Evolutionary conservation across 2,329 filamentous ascomycete species (phyloP).

Genomic region (Penicillium italicum): DNA sequence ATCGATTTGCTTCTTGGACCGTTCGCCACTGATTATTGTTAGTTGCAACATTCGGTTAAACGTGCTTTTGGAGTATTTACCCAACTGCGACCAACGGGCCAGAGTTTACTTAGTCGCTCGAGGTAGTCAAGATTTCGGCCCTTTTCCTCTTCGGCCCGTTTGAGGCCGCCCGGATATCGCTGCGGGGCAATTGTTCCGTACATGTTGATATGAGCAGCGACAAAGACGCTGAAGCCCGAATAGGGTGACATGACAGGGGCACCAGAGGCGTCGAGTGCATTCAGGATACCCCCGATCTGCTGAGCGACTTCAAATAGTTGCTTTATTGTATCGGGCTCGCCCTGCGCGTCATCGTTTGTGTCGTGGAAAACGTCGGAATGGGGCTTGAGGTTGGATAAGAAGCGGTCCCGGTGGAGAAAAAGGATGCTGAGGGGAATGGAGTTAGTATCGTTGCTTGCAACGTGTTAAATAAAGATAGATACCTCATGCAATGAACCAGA

Average conservation of each 20-base stretch:
- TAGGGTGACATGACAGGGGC: slow-evolving; percentile 37
- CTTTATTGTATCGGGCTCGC: slow-evolving; percentile 26
- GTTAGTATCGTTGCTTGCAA: not conserved
- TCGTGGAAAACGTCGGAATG: slow-evolving; percentile 22
- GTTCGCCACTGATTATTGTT: slow-evolving; percentile 30
- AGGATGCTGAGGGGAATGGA: slow-evolving; percentile 23
- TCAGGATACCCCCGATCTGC: slow-evolving; percentile 31
- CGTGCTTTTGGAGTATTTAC: slow-evolving; percentile 13
- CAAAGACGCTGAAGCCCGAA: slow-evolving; percentile 38
- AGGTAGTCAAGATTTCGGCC: slow-evolving; percentile 32
- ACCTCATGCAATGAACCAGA: slow-evolving; percentile 39
- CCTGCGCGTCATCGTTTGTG: slow-evolving; percentile 13
- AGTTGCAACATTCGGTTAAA: not conserved
- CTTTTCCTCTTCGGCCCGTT: slow-evolving; percentile 33
- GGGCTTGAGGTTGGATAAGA: slow-evolving; percentile 32
- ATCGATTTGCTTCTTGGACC: slow-evolving; percentile 35
- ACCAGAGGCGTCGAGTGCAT: slow-evolving; percentile 30
- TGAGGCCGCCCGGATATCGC: slow-evolving; percentile 33
- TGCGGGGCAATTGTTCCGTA: slow-evolving; percentile 35
- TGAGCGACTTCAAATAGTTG: slow-evolving; percentile 35
- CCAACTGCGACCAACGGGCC: slow-evolving; percentile 37
- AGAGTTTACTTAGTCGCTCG: slow-evolving; percentile 31
- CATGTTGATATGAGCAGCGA: slow-evolving; percentile 40
- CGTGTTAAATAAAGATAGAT: not conserved
- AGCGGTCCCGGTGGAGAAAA: slow-evolving; percentile 35